A percentile compares a stretch with the other conserved stretches of the same genome.
These are phyloP conservation scores for Aspergillus hancockii DNA, from an alignment of 495 filamentous ascomycete genomes.

Conservation along the genomic window DNA sequence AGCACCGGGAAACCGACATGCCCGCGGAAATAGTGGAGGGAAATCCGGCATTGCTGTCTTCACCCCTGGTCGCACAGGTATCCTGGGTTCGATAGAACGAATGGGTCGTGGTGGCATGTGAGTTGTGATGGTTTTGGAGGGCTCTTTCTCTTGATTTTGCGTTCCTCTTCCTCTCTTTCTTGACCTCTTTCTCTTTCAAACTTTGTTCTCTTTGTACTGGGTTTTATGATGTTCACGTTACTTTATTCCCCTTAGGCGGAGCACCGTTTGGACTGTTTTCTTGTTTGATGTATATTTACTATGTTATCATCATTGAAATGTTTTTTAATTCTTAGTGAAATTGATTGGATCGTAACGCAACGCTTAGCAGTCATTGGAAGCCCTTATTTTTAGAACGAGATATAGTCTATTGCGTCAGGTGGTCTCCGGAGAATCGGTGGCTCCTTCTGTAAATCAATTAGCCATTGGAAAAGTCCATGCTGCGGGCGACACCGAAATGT, in stretches of 20 bases:
- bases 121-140: not conserved
- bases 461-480: too few species aligned
- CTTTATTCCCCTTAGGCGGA: constrained; percentile 1
- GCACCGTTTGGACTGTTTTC: not conserved
- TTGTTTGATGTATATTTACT: not conserved
- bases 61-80: constrained; percentile 55
- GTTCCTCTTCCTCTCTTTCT: not conserved
- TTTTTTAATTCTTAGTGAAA: not conserved
- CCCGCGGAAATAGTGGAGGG: constrained; percentile 40
- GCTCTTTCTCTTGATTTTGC: not conserved
- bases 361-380: not conserved
- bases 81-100: constrained; percentile 72
- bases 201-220: not conserved
- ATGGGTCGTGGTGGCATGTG: constrained; percentile 53
- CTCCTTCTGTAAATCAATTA: too few species aligned
- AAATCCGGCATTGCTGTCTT: constrained; percentile 46
- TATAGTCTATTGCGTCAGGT: not conserved
- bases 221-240: not conserved
- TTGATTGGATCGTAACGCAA: not conserved
- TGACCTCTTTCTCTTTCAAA: not conserved
- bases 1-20: constrained; percentile 32
- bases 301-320: not conserved
- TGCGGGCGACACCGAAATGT: too few species aligned
- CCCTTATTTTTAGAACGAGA: not conserved
- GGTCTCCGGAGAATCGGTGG: too few species aligned